phyloP scores from a whole-genome alignment of 2,329 filamentous ascomycete species.

The Talaromyces piceae region DNA sequence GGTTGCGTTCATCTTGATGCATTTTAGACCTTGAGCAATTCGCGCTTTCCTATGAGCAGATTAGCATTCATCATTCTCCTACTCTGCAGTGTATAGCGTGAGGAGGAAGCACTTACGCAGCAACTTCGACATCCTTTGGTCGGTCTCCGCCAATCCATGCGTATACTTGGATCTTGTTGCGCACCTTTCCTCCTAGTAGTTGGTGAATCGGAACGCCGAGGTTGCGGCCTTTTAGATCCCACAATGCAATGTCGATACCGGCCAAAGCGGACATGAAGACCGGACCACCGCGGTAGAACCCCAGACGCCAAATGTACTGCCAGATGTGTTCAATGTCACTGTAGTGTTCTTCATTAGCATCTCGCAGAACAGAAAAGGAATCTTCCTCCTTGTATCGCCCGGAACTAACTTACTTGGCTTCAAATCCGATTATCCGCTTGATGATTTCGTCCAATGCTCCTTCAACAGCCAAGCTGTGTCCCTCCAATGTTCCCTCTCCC shows the following conservation, averaged over 20 bases:
- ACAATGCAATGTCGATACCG: constrained; percentile 71
- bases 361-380: too few relatives aligned
- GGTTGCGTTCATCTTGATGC: constrained; percentile 71
- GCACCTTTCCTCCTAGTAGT: constrained; percentile 65
- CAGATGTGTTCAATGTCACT: constrained; percentile 76
- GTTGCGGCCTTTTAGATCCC: constrained; percentile 64
- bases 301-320: constrained; percentile 63
- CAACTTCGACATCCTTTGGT: constrained; percentile 56
- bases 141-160: constrained; percentile 72
- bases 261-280: constrained; percentile 74
- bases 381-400: background rate
- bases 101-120: constrained; percentile 19
- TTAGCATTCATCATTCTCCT: background rate
- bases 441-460: constrained; percentile 63
- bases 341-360: background rate
- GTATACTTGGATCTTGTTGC: constrained; percentile 64
- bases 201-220: constrained; percentile 64
- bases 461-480: constrained; percentile 66
- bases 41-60: constrained; percentile 39
- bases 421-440: constrained; percentile 55
- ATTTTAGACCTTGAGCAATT: constrained; percentile 34
- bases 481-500: constrained; percentile 69
- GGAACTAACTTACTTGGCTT: constrained; percentile 55
- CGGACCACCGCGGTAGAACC: constrained; percentile 70
- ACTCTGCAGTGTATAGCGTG: background rate